These are phyloP conservation scores for Aspergillus pseudoglaucus DNA, from an alignment of 2,329 filamentous ascomycete species.

Conservation along the genomic window DNA sequence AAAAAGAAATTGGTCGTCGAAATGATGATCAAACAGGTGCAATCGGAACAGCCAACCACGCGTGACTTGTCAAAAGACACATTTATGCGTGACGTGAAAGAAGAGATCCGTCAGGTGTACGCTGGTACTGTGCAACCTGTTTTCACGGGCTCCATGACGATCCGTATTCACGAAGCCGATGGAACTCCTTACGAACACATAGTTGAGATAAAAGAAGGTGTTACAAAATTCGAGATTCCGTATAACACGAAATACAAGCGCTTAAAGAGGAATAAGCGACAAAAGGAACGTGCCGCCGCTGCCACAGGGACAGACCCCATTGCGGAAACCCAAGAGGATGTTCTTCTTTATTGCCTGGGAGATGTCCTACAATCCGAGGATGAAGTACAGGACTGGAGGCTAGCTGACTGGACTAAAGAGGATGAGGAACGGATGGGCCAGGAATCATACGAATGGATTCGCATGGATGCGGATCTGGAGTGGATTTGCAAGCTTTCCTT, in stretches of 20 bases:
- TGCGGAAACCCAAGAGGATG: conserved; percentile 66
- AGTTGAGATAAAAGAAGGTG: conserved; percentile 83
- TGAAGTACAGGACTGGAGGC: conserved; percentile 74
- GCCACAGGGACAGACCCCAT: conserved; percentile 57
- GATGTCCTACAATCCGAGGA: conserved; percentile 80
- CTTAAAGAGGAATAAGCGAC: conserved; percentile 75
- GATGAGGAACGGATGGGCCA: conserved; percentile 88
- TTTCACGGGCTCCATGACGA: conserved; percentile 95
- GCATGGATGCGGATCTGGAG: conserved; percentile 95
- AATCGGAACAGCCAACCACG: conserved; percentile 51
- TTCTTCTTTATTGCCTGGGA: conserved; percentile 83
- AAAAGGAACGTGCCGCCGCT: conserved; percentile 68
- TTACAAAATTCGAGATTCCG: conserved; percentile 83
- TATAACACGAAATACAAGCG: conserved; percentile 99
- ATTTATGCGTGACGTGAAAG: conserved; percentile 80
- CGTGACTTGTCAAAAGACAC: conserved; percentile 61
- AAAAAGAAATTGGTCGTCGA: conserved; percentile 96
- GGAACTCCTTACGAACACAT: conserved; percentile 98
- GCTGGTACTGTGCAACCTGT: conserved; percentile 65
- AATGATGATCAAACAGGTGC: conserved; percentile 76
- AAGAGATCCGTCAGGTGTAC: conserved; percentile 64
- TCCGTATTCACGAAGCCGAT: conserved; percentile 95
- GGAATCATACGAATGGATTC: conserved; percentile 97
- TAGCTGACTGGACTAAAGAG: conserved; percentile 83
- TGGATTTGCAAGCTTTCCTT: conserved; percentile 84